Percentiles rank a stretch among this genome's conserved stretches.
Evolutionary conservation across 73 alveolate species (phyloP).

Genomic region (Paramecium caudatum): DNA sequence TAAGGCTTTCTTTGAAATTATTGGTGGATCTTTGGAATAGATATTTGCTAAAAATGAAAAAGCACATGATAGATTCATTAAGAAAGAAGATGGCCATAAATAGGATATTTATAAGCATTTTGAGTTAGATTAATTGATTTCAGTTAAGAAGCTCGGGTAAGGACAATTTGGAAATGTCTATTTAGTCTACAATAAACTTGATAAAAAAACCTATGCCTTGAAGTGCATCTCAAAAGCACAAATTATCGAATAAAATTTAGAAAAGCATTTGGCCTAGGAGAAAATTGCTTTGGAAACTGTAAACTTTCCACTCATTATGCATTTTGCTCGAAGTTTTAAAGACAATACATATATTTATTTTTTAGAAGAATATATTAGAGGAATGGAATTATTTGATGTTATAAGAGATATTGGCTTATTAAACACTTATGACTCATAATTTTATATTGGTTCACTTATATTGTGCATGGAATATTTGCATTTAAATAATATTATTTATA

Average conservation of each 20-base stretch:
- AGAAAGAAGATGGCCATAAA: constrained; percentile 71
- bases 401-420: constrained; percentile 76
- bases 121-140: constrained; percentile 64
- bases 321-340: constrained; percentile 77
- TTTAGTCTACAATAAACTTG: constrained; percentile 70
- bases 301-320: constrained; percentile 78
- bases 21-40: constrained; percentile 73
- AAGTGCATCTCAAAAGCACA: constrained; percentile 76
- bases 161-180: constrained; percentile 82
- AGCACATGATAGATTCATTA: constrained; percentile 72
- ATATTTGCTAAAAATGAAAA: constrained; percentile 68
- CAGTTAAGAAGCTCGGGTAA: constrained; percentile 65
- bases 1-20: constrained; percentile 63
- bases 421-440: constrained; percentile 73
- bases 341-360: constrained; percentile 76
- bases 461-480: constrained; percentile 82
- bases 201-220: constrained; percentile 75
- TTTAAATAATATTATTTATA: constrained; percentile 78
- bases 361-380: constrained; percentile 75
- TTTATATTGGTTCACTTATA: constrained; percentile 73
- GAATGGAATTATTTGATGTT: constrained; percentile 82
- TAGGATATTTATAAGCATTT: constrained; percentile 71
- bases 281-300: constrained; percentile 72
- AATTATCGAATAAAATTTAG: constrained; percentile 65
- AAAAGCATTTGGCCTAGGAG: constrained; percentile 75